Conservation (phyloP, 768 basidiomycete genomes). For the Mycena rebaudengoi region DNA sequence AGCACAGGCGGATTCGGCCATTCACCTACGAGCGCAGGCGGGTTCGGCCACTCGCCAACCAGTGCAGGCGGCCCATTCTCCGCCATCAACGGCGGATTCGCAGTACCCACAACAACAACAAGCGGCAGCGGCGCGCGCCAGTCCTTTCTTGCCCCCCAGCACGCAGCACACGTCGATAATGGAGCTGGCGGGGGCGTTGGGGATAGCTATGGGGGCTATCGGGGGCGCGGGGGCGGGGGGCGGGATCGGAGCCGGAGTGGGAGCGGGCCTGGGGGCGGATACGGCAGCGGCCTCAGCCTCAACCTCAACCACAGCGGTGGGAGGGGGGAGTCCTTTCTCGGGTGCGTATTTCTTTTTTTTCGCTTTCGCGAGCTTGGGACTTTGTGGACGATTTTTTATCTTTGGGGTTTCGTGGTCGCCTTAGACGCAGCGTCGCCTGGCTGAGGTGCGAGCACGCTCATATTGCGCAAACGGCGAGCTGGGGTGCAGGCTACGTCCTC, state of each 20-base stretch:
- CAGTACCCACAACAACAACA: background rate
- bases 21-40: too few relatives aligned
- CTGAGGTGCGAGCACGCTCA: too few relatives aligned
- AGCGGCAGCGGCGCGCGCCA: slow-evolving; percentile 17
- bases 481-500: too few relatives aligned
- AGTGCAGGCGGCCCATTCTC: too few relatives aligned
- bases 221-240: background rate
- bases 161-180: background rate
- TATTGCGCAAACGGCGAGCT: too few relatives aligned
- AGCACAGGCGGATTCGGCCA: too few relatives aligned
- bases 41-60: too few relatives aligned
- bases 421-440: background rate
- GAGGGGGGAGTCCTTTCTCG: slow-evolving; percentile 23
- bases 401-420: background rate
- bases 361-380: background rate
- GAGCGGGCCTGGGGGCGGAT: background rate
- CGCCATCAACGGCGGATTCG: too few relatives aligned
- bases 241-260: background rate
- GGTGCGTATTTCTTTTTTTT: slow-evolving; percentile 10
- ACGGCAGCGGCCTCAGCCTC: background rate
- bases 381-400: background rate
- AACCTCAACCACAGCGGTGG: slow-evolving; percentile 14
- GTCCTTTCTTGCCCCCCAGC: slow-evolving; percentile 28
- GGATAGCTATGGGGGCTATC: too few relatives aligned
- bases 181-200: background rate